These are phyloP conservation scores for Tinospora cordifolia DNA, from an alignment of 164 flowering plant genomes.

Conservation along the genomic window DNA sequence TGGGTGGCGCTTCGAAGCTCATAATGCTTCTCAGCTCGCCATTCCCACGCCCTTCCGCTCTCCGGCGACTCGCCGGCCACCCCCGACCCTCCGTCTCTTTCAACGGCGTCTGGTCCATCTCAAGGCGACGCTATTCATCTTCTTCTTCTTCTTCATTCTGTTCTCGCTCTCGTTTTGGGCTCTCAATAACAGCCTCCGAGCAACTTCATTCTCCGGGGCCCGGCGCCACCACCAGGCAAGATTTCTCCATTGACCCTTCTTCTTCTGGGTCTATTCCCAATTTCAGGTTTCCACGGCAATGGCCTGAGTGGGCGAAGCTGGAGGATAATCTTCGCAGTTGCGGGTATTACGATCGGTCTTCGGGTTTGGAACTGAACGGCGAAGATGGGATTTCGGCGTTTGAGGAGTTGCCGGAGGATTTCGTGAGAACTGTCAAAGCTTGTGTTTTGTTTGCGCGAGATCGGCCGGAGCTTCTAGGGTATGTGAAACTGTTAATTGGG, in stretches of 20 bases:
- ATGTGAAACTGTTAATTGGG: constrained; percentile 6
- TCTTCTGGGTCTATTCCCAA: background rate
- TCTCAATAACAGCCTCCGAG: constrained; percentile 14
- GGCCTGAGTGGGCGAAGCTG: constrained; percentile 56
- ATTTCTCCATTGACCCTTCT: constrained; percentile 14
- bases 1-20: constrained; percentile 47
- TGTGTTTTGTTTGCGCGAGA: constrained; percentile 52
- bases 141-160: background rate
- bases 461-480: constrained; percentile 46
- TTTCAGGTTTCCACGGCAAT: constrained; percentile 23
- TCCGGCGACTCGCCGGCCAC: constrained; percentile 25
- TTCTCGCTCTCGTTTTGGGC: constrained; percentile 10
- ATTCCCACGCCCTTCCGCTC: constrained; percentile 22
- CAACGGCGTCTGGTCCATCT: constrained; percentile 1
- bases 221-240: background rate
- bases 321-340: constrained; percentile 19
- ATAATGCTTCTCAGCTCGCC: constrained; percentile 34
- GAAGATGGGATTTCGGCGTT: constrained; percentile 25
- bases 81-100: constrained; percentile 1
- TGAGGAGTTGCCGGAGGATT: constrained; percentile 36
- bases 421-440: constrained; percentile 33
- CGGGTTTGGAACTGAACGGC: background rate
- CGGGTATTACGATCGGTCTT: constrained; percentile 20
- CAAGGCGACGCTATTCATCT: background rate
- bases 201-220: constrained; percentile 23